Base-by-base conservation (phyloP, 495 filamentous ascomycete species). In the Baudoinia panamericana region DNA sequence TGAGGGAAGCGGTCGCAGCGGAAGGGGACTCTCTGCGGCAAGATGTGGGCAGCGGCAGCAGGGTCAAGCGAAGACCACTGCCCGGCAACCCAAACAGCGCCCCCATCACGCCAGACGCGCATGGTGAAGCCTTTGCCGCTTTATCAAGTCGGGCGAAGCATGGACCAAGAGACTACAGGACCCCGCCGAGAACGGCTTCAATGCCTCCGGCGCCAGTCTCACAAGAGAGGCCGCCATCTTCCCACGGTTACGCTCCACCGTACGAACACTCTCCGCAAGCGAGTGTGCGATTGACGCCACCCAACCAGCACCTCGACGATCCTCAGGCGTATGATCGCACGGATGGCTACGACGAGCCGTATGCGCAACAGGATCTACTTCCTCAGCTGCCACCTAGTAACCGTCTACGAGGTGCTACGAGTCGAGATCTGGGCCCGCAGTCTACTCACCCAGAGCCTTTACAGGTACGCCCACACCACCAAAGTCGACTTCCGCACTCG, bases 71-170 rank as follows among this genome's bases (percentile, higher is more conserved):
- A 45, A 74, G 86, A 24, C 86, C 86, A 2, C 57, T 93, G 31
- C 85, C 85, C 4, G 69, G 72, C 7, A 78, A 84, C 55, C 79
- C 81, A 7, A 66, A 76, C 33, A 72, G 68, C 16, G 17, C 28
- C 3, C 24, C 41, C 20, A 62, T 62, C 19, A 54, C 63, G 4
- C 63, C 66, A 9, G 50, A 61, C 19, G 18, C 36, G 2, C 41
- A 45, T 16, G 31, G 33, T 1, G 42, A 38, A 5, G 15, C 25
- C n/a, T 23, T 23, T 8, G 15, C 21, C 6, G 37, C 36, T 5
- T 10, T 37, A 4, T 55, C 61, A 4, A 45, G 54, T 5, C 49
- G 52, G 34, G 57, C 51, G 12, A 57, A 58, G 29, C 46, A 60
- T 46, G 41, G 48, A 1, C 43, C 48, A 9, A 52, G 48, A 22